Conservation (phyloP, 75 land plant species). For the Selaginella moellendorffii region DNA sequence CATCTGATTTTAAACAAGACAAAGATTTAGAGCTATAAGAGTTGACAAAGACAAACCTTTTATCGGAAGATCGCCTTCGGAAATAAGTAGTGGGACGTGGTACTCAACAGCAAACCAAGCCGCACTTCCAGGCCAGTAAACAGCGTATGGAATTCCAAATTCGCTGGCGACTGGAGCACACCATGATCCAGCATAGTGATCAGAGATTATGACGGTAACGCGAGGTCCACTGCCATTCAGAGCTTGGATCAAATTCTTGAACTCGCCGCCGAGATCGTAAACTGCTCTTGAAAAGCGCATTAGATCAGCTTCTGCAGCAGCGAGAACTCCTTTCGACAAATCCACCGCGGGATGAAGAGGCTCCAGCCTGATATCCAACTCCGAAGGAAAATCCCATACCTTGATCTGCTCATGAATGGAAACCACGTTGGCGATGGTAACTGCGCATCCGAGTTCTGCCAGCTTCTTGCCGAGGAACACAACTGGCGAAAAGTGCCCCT, state of each 20-base stretch:
- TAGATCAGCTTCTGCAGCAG: background rate
- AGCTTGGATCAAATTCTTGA: background rate
- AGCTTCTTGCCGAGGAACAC: background rate
- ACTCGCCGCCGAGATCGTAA: background rate
- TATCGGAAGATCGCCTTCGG: conserved; percentile 1
- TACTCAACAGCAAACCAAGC: background rate
- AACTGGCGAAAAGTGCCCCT: background rate
- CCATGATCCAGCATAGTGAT: background rate
- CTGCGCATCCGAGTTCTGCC: background rate
- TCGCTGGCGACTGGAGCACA: background rate
- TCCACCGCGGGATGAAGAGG: background rate
- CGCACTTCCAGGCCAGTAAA: background rate
- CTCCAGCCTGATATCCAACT: background rate
- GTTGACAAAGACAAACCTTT: conserved; percentile 4
- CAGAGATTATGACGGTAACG: background rate
- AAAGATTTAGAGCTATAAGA: background rate
- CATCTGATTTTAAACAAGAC: too few species aligned
- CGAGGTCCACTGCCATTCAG: background rate
- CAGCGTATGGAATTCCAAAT: background rate
- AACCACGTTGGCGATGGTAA: background rate
- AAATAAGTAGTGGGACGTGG: background rate
- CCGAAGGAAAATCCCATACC: background rate
- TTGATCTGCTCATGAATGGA: background rate
- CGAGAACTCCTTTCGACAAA: background rate
- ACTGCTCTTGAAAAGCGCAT: background rate